Percentiles rank a stretch among this genome's conserved stretches.
These are phyloP conservation scores for Colletotrichum navitas DNA, from an alignment of 2,329 filamentous ascomycete species.

Conservation along the genomic window DNA sequence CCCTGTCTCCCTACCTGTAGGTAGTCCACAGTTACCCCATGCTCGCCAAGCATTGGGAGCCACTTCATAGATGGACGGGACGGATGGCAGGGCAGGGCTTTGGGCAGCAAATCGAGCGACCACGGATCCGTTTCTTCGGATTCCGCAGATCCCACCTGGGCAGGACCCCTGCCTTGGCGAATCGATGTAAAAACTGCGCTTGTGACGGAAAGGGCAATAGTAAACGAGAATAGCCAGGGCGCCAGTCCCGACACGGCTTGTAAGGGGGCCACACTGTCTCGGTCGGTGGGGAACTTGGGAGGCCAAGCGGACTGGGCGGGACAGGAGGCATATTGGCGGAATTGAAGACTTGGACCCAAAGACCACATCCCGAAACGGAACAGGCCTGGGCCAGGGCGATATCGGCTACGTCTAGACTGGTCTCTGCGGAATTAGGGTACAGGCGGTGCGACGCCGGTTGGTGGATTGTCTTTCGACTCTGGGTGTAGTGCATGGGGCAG, in stretches of 20 bases:
- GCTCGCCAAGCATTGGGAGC: background rate
- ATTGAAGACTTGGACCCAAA: conserved; percentile 1
- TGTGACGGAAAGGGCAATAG: conserved; percentile 39
- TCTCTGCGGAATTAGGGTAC: background rate
- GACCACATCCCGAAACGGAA: background rate
- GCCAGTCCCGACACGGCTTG: conserved; percentile 20
- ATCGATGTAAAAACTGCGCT: conserved; percentile 20
- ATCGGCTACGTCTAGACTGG: conserved; percentile 24
- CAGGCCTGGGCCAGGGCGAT: conserved; percentile 7
- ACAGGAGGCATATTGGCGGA: conserved; percentile 15
- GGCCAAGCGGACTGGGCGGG: conserved; percentile 26
- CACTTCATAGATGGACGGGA: background rate
- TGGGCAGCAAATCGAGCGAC: conserved; percentile 28
- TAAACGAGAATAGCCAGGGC: conserved; percentile 38
- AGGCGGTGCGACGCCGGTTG: background rate
- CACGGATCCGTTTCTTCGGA: conserved; percentile 38
- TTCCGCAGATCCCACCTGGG: conserved; percentile 42
- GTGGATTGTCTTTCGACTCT: background rate
- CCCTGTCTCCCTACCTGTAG: background rate
- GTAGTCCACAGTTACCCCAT: background rate
- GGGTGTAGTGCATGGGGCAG: background rate
- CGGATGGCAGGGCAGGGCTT: conserved; percentile 29
- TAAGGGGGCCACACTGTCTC: conserved; percentile 19
- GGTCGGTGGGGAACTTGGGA: conserved; percentile 23
- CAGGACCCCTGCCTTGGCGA: conserved; percentile 27